Conservation (phyloP, 805 yeast genomes). For the Naumovozyma castellii region DNA sequence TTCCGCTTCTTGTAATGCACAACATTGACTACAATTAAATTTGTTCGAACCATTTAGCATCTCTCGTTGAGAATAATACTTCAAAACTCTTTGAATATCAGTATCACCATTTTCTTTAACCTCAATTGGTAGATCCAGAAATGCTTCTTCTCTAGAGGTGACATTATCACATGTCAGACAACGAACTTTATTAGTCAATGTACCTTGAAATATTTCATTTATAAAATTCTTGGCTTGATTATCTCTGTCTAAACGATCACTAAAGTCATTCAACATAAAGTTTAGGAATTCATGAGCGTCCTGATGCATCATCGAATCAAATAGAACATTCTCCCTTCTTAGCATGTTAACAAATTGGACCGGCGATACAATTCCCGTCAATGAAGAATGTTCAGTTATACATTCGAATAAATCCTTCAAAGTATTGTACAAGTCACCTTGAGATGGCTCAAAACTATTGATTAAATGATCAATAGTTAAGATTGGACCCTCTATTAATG, state of each 20-base stretch:
- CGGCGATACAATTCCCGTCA: slow-evolving; percentile 82
- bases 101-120: slow-evolving; percentile 63
- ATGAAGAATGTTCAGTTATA: slow-evolving; percentile 58
- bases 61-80: slow-evolving; percentile 65
- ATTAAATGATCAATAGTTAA: slow-evolving; percentile 61
- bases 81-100: slow-evolving; percentile 41
- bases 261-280: slow-evolving; percentile 68
- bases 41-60: slow-evolving; percentile 78
- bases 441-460: slow-evolving; percentile 18
- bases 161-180: slow-evolving; percentile 85
- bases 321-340: slow-evolving; percentile 74
- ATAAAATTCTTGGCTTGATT: slow-evolving; percentile 37
- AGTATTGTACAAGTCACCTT: slow-evolving; percentile 44
- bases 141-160: slow-evolving; percentile 74
- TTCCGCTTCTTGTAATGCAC: slow-evolving; percentile 87
- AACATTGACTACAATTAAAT: slow-evolving; percentile 85
- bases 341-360: slow-evolving; percentile 59
- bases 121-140: slow-evolving; percentile 79
- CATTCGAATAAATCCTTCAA: slow-evolving; percentile 79
- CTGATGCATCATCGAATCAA: slow-evolving; percentile 89
- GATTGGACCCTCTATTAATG: slow-evolving; percentile 72
- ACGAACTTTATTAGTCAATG: slow-evolving; percentile 75
- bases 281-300: slow-evolving; percentile 96
- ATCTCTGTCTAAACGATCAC: slow-evolving; percentile 32
- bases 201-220: slow-evolving; percentile 72